phyloP scores from a whole-genome alignment of 805 yeast genomes.

The Kazachstania psychrophila region DNA sequence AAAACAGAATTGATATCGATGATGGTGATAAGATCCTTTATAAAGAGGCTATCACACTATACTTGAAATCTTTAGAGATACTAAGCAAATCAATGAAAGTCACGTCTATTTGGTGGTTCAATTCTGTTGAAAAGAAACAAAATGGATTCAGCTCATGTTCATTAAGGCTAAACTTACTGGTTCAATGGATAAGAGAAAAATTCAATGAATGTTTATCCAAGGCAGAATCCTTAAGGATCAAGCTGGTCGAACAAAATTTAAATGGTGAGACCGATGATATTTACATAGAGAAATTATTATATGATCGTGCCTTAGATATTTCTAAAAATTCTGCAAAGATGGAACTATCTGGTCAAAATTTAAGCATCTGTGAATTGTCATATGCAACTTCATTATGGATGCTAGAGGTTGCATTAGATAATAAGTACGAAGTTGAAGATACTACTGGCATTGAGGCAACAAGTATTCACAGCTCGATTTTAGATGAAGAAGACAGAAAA shows the following conservation, averaged over 20 bases:
- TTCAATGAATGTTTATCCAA: slow-evolving; percentile 84
- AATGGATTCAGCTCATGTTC: slow-evolving; percentile 14
- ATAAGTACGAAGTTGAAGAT: slow-evolving; percentile 58
- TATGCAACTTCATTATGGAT: slow-evolving; percentile 93
- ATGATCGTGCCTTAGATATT: slow-evolving; percentile 90
- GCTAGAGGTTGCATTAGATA: slow-evolving; percentile 76
- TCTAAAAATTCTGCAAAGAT: slow-evolving; percentile 84
- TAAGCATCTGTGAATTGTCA: slow-evolving; percentile 68
- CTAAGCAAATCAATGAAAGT: slow-evolving; percentile 78
- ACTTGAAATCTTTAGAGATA: slow-evolving; percentile 73
- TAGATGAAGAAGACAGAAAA: slow-evolving; percentile 64
- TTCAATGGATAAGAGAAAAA: slow-evolving; percentile 85
- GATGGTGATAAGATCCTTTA: slow-evolving; percentile 33
- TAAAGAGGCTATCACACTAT: slow-evolving; percentile 79
- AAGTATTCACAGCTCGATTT: slow-evolving; percentile 31
- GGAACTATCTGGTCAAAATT: slow-evolving; percentile 58
- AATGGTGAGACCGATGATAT: slow-evolving; percentile 22
- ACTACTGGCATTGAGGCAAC: slow-evolving; percentile 23
- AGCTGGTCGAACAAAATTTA: slow-evolving; percentile 31
- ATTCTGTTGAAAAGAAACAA: slow-evolving; percentile 31
- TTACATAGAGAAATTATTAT: slow-evolving; percentile 75
- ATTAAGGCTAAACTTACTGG: slow-evolving; percentile 51
- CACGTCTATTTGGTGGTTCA: slow-evolving; percentile 88
- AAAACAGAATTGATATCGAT: not conserved
- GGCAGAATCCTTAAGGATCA: slow-evolving; percentile 67